Base-by-base conservation (phyloP, 208 protist species). In the Borovskyia barvae region DNA sequence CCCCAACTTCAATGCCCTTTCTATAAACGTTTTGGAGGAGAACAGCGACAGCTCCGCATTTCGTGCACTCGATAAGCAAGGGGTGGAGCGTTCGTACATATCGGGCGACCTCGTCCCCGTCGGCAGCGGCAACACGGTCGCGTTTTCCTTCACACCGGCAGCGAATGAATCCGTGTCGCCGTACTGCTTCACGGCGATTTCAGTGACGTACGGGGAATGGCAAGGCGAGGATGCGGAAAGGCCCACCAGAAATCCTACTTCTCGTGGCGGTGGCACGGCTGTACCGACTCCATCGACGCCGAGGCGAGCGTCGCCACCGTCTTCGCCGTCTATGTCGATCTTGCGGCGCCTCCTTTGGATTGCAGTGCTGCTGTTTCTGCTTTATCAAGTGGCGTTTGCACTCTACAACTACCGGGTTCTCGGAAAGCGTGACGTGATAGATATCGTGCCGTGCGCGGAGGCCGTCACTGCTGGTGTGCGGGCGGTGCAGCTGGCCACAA, bases 361-460 rank as follows among this genome's bases (percentile, higher is more conserved):
- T 8, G 37, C 32, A 11, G 14, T 82, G n/a, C 5, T 89, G 2
- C 19, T 87, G 17, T 41, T 75, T 49, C 19, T 69, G 2, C 17
- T 62, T 12, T 94, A 86, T 58, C 43, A 92, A 42, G 36, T 75
- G 3, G 66, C 60, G 14, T 59, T 71, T 20, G 66, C 77, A 8
- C 66, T 66, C 20, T 78, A 89, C 63, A 92, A 92, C 49, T 90
- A 90, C 40, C 55, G 59, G 33, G 36, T 76, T 3, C 66, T 67
- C 11, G 77, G 76, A 17, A 72, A 87, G 22, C 74, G 46, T 7
- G 58, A 88, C 33, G 78, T 94, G 42, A 87, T 87, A 30, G 77
- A 88, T 5, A 89, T 89, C 54, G 40, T 94, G 17, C 88, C 88
- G 5, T 81, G 84, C 45, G 65, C 77, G 17, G 62, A 76, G 35